Evolutionary conservation across 352 stramenopile species (phyloP).

Genomic region (Globisporangium rhizosaccharum): DNA sequence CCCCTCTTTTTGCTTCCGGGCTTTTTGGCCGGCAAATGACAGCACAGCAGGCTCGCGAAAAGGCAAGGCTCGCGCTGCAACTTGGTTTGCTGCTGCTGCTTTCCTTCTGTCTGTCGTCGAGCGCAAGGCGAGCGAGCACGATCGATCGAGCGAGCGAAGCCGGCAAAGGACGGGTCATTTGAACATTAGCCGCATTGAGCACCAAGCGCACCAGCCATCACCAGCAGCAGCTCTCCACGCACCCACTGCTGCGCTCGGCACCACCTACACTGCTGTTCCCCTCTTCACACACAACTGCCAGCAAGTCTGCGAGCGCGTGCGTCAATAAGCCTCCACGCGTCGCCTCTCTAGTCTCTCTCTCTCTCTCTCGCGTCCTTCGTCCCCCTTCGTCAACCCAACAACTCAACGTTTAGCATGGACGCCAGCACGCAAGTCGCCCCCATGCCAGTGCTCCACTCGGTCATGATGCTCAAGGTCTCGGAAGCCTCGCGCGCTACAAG

Average conservation of each 20-base stretch:
- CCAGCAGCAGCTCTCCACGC: not conserved
- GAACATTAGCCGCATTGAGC: conserved; percentile 51
- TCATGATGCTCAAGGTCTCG: conserved; percentile 18
- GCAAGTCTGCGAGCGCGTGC: no score
- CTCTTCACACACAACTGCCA: not conserved
- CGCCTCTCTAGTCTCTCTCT: not conserved
- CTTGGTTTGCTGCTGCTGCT: conserved; percentile 7
- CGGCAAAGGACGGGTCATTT: conserved; percentile 46
- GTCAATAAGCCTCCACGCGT: not conserved
- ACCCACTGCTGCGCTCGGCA: not conserved
- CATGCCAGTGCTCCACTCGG: conserved; percentile 16
- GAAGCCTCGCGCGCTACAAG: conserved; percentile 15
- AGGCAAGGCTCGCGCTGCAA: not conserved
- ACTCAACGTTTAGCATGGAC: conserved; percentile 25
- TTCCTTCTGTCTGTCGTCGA: not conserved
- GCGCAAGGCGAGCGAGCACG: not conserved
- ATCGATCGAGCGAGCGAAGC: not conserved
- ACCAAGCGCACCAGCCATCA: conserved; percentile 22
- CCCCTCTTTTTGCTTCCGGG: conserved; percentile 1
- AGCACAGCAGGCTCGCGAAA: not conserved
- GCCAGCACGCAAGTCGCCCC: conserved; percentile 20
- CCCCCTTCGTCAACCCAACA: not conserved
- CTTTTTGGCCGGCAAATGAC: no score
- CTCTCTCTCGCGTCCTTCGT: not conserved
- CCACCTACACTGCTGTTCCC: not conserved